Conservation (phyloP, 257 asterid genomes). For the Thymus quinquecostatus region DNA sequence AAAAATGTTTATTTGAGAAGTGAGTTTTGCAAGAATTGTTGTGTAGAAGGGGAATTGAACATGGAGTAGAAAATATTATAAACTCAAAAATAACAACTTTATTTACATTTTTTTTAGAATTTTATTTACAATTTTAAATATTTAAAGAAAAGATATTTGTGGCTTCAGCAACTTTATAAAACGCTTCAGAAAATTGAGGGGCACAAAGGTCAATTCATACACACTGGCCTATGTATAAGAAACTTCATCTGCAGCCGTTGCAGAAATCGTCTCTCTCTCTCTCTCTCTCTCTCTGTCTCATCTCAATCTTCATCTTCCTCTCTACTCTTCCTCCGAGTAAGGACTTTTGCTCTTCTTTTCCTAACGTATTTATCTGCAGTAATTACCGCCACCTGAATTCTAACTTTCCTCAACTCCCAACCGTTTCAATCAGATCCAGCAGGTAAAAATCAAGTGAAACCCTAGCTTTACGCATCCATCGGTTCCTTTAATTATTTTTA, state of each 20-base stretch:
- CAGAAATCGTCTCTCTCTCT: constrained; percentile 16
- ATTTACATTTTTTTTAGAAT: neutral
- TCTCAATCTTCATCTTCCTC: neutral
- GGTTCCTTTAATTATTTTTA: neutral
- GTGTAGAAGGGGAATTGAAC: too few species aligned
- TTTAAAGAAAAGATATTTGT: too few species aligned
- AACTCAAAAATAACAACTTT: neutral
- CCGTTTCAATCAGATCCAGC: constrained; percentile 23
- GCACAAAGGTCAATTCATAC: constrained; percentile 25
- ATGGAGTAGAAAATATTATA: too few species aligned
- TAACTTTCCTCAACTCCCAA: neutral
- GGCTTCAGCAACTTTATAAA: neutral
- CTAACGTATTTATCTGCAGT: constrained; percentile 40
- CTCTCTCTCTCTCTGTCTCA: neutral
- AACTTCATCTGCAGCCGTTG: neutral
- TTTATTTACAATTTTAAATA: too few species aligned
- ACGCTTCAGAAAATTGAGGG: constrained; percentile 10
- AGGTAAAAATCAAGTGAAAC: constrained; percentile 31
- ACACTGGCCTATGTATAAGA: neutral
- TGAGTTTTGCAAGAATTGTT: too few species aligned
- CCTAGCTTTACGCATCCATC: neutral
- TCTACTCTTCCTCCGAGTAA: neutral
- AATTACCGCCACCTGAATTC: constrained; percentile 16
- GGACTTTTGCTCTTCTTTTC: constrained; percentile 10
- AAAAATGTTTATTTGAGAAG: too few species aligned